Conservation (phyloP, 192 early-diverging fungal species). For the Funneliformis mosseae region DNA sequence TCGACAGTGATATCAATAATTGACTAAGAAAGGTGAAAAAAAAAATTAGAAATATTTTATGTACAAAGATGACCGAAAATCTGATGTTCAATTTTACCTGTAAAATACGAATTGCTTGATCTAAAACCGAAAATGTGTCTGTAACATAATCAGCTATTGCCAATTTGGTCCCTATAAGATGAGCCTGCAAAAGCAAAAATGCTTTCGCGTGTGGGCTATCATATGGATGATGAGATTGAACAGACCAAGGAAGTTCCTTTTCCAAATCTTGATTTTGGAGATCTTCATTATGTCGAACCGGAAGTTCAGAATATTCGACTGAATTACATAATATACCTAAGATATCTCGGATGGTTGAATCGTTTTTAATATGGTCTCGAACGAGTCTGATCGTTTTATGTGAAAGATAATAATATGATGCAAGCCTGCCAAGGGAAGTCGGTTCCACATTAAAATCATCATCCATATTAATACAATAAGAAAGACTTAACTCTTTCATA, state of each 20-base stretch:
- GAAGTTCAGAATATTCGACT: conserved; percentile 87
- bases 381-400: conserved; percentile 79
- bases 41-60: background rate
- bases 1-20: conserved; percentile 88
- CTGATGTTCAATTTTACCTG: conserved; percentile 44
- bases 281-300: conserved; percentile 96
- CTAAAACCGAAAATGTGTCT: conserved; percentile 88
- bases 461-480: conserved; percentile 72
- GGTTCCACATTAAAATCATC: conserved; percentile 70
- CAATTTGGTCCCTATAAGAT: conserved; percentile 76
- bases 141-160: conserved; percentile 91
- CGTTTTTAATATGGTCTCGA: conserved; percentile 54
- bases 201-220: conserved; percentile 91
- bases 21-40: conserved; percentile 53
- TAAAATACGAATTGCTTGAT: conserved; percentile 88
- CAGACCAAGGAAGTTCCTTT: conserved; percentile 65
- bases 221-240: conserved; percentile 63
- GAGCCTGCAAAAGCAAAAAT: conserved; percentile 86
- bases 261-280: conserved; percentile 83
- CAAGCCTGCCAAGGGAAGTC: conserved; percentile 80
- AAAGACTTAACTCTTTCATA: conserved; percentile 65
- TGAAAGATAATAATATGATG: conserved; percentile 90
- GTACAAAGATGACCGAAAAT: background rate
- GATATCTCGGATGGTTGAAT: conserved; percentile 59
- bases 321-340: conserved; percentile 81